These are phyloP conservation scores for Talaromyces sp. DNA, from an alignment of 2,329 filamentous ascomycete species.

Conservation along the genomic window DNA sequence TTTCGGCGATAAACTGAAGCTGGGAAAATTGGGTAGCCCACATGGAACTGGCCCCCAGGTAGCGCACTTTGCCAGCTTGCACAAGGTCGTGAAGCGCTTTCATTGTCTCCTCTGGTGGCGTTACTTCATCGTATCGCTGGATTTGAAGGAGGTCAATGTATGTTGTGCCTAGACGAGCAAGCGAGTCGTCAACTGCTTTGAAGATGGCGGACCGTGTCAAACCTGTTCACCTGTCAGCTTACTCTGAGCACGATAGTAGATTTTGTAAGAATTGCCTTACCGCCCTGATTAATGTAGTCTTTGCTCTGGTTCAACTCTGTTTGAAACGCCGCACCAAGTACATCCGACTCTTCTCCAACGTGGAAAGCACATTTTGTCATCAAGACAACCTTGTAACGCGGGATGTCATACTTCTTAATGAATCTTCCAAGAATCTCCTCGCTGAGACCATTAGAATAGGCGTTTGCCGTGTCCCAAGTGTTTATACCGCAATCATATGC, in stretches of 20 bases:
- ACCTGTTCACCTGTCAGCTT: constrained; percentile 8
- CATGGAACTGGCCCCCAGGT: constrained; percentile 31
- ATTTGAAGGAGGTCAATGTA: constrained; percentile 38
- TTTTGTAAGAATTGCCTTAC: not conserved
- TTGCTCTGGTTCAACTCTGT: constrained; percentile 38
- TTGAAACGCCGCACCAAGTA: constrained; percentile 23
- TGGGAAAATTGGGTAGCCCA: constrained; percentile 36
- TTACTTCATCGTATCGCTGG: constrained; percentile 4
- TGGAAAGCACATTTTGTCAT: constrained; percentile 50
- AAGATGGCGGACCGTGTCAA: constrained; percentile 50
- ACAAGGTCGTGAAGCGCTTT: constrained; percentile 38
- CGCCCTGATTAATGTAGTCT: constrained; percentile 44
- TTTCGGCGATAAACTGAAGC: constrained; percentile 53
- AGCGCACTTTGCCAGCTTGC: constrained; percentile 26
- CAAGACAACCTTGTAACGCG: constrained; percentile 52
- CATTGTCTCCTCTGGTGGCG: constrained; percentile 5
- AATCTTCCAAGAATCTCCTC: constrained; percentile 61
- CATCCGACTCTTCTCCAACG: constrained; percentile 19
- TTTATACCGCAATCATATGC: constrained; percentile 22
- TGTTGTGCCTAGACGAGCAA: constrained; percentile 38
- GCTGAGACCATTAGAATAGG: constrained; percentile 48
- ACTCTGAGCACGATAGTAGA: not conserved
- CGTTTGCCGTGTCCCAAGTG: constrained; percentile 25
- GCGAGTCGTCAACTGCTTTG: constrained; percentile 40
- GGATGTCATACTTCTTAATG: constrained; percentile 54